Percentiles rank a stretch among this genome's conserved stretches.
Evolutionary conservation across 805 yeast genomes (phyloP).

Genomic region (Lachancea waltii): DNA sequence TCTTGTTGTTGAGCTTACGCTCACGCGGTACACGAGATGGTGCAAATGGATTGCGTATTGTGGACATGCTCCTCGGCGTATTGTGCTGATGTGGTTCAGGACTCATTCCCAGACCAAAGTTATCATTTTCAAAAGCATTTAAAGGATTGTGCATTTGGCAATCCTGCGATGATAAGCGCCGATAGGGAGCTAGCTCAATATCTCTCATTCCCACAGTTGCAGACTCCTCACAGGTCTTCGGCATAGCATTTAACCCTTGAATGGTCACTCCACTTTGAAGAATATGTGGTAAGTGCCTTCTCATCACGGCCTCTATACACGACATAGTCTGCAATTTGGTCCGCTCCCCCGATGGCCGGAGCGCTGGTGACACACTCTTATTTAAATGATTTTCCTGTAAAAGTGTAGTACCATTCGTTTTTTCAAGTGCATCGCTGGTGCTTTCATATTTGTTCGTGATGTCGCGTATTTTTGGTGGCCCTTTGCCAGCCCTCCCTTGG

Average conservation of each 20-base stretch:
- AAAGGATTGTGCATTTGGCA: not conserved
- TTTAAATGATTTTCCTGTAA: too few species aligned
- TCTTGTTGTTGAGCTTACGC: constrained; percentile 4
- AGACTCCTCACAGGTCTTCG: not conserved
- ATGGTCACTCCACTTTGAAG: not conserved
- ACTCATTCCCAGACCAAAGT: constrained; percentile 3
- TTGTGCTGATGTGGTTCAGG: not conserved
- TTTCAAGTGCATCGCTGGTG: not conserved
- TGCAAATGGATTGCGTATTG: not conserved
- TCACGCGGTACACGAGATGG: not conserved
- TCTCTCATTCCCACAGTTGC: constrained; percentile 6
- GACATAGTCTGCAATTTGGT: constrained; percentile 7
- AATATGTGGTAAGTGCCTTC: not conserved
- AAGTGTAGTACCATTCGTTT: too few species aligned
- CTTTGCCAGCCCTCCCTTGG: not conserved
- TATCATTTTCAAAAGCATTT: constrained; percentile 1
- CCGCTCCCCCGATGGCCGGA: not conserved
- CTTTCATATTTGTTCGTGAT: not conserved
- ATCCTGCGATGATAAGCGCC: constrained; percentile 1
- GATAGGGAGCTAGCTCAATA: constrained; percentile 6
- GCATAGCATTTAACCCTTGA: not conserved
- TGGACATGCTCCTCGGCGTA: not conserved
- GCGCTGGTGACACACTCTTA: not conserved
- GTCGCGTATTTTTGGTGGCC: not conserved
- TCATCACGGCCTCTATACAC: constrained; percentile 8